phyloP scores from a whole-genome alignment of 257 asterid genomes.

The Nicotiana benthamiana region DNA sequence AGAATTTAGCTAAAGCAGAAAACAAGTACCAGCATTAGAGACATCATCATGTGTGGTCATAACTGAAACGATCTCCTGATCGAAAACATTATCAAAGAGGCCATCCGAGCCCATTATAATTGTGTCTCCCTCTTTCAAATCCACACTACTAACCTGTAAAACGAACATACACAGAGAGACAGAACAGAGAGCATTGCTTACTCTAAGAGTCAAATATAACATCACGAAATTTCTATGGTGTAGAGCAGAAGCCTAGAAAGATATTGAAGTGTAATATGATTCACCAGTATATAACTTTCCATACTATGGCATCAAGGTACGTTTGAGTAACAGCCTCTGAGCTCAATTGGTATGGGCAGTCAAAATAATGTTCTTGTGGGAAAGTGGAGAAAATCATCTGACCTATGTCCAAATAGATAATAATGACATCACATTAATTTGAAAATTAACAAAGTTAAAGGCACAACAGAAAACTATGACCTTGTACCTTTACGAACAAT shows the following conservation, averaged over 20 bases:
- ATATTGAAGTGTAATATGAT: background rate
- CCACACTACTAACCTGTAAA: constrained; percentile 57
- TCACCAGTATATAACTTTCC: constrained; percentile 1
- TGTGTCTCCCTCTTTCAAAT: constrained; percentile 57
- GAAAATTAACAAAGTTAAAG: background rate
- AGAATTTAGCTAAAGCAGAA: background rate
- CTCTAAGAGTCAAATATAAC: background rate
- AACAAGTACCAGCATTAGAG: constrained; percentile 48
- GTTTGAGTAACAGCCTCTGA: constrained; percentile 81
- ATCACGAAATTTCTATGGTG: background rate
- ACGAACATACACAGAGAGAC: background rate
- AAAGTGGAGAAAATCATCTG: constrained; percentile 61
- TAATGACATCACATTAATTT: background rate
- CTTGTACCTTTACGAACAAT: constrained; percentile 59
- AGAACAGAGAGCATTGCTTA: background rate
- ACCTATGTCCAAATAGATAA: constrained; percentile 28
- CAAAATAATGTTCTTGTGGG: constrained; percentile 87
- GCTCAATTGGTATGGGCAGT: constrained; percentile 88
- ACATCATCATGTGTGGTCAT: constrained; percentile 29
- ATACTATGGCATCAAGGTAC: constrained; percentile 82
- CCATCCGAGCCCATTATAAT: constrained; percentile 84
- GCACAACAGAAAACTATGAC: background rate
- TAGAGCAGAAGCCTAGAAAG: background rate
- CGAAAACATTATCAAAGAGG: constrained; percentile 70
- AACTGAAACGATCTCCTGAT: constrained; percentile 48